phyloP scores from a whole-genome alignment of 345 rosid species.

The Melaleuca quinquenervia region DNA sequence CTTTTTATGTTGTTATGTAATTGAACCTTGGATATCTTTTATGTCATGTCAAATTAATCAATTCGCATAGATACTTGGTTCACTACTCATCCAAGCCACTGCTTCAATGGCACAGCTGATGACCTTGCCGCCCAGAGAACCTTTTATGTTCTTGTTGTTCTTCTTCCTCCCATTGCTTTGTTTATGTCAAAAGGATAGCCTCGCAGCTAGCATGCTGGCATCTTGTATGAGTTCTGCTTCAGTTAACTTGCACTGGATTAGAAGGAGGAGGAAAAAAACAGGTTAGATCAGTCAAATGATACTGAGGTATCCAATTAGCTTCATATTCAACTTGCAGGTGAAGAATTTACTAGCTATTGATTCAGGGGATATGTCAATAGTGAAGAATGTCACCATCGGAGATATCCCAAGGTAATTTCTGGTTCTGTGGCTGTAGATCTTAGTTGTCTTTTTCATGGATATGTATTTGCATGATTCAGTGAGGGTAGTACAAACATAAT shows the following conservation, averaged over 20 bases:
- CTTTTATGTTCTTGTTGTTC: not conserved
- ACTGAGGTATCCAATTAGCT: not conserved
- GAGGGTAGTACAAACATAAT: not conserved
- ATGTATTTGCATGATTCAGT: not conserved
- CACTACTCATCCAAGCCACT: not conserved
- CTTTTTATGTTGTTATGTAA: not conserved
- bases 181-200: not conserved
- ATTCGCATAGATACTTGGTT: not conserved
- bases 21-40: not conserved
- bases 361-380: slow-evolving; percentile 37
- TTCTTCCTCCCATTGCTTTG: not conserved
- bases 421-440: not conserved
- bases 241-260: not conserved
- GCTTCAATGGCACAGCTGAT: not conserved
- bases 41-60: not conserved
- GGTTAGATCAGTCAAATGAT: not conserved
- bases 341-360: slow-evolving; percentile 44
- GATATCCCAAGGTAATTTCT: slow-evolving; percentile 39
- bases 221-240: not conserved
- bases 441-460: not conserved
- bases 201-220: not conserved
- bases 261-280: not conserved
- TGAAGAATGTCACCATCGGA: slow-evolving; percentile 43
- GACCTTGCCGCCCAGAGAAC: not conserved
- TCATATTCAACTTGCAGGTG: slow-evolving; percentile 15